Base-by-base conservation (phyloP, 2,329 filamentous ascomycete genomes). In the Sclerotinia minor region DNA sequence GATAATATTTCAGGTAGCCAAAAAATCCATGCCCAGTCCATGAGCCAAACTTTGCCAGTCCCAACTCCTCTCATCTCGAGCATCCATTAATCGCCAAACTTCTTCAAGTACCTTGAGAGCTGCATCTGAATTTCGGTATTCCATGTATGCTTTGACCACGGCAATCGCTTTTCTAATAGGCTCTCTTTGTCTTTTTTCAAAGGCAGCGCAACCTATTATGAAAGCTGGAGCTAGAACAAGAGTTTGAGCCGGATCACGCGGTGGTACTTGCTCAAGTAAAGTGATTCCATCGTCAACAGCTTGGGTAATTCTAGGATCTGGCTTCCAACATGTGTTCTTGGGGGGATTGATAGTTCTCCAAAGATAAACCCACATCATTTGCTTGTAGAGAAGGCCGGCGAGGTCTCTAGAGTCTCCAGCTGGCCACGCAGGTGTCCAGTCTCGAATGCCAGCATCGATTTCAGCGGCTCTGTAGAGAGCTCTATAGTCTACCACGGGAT, bases 381-480 rank as follows among this genome's bases (percentile, higher is more conserved):
- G 85, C 75, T 87, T 86, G 77, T 89, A 89, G 0, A 89, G 79
- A 6, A 86, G 78, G 1, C 82, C 84, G 1, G 87, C 85, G 0
- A 81, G 79, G 63, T 85, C 81, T 24, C 87, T 83, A 72, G 81
- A 84, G 71, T 89, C 87, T 1, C 85, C 84, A 0, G 79, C 75
- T 0, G 85, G 83, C 84, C 85, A 88, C 9, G 79, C 76, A 3
- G 92, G 91, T 32, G 85, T 83, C 93, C 93, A 97, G 19, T 86
- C 84, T 7, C 88, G 84, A 64, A 97, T 89, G 6, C 85, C 88
- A 19, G 84, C 84, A 72, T 96, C 90, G 73, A 97, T 93, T 64
- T 89, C 86, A 7, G 90, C 87, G 0, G 91, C 92, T 57, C 87
- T 85, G 73, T 88, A 89, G 13, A 95, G 81, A 15, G 88, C 89